Conservation (phyloP, 371 early-diverging fungal genomes). For the Neoconidiobolus thromboides region DNA sequence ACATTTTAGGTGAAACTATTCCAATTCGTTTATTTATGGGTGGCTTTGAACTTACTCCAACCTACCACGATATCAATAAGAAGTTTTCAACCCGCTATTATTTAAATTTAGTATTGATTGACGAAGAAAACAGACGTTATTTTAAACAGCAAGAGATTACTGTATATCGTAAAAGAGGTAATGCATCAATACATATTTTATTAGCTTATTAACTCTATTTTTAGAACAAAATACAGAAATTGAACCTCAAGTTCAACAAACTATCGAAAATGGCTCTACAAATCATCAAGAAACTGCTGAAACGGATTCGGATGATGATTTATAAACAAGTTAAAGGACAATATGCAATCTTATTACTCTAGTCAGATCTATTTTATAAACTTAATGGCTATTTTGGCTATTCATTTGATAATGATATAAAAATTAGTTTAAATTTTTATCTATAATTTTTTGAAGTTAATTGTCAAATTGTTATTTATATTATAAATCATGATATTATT, state of each 20-base stretch:
- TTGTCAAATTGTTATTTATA: no score
- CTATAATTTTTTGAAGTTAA: no score
- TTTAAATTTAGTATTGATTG: constrained; percentile 87
- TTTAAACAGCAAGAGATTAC: constrained; percentile 95
- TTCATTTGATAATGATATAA: no score
- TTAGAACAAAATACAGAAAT: background rate
- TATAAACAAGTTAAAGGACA: no score
- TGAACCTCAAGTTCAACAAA: background rate
- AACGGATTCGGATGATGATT: no score
- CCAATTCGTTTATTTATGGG: constrained; percentile 92
- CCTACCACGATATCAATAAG: constrained; percentile 75
- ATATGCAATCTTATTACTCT: no score
- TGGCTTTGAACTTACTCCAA: constrained; percentile 90
- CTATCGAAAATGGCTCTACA: background rate
- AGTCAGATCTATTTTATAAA: no score
- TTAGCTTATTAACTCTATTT: background rate
- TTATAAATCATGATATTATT: no score
- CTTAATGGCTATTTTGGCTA: no score
- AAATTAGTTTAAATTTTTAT: no score
- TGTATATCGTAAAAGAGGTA: constrained; percentile 39
- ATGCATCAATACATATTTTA: background rate
- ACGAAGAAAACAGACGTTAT: constrained; percentile 94
- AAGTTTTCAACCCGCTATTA: constrained; percentile 93
- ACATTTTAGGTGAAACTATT: constrained; percentile 51
- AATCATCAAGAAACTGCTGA: no score